Base-by-base conservation (phyloP, 345 rosid species). In the Pugionium cornutum region DNA sequence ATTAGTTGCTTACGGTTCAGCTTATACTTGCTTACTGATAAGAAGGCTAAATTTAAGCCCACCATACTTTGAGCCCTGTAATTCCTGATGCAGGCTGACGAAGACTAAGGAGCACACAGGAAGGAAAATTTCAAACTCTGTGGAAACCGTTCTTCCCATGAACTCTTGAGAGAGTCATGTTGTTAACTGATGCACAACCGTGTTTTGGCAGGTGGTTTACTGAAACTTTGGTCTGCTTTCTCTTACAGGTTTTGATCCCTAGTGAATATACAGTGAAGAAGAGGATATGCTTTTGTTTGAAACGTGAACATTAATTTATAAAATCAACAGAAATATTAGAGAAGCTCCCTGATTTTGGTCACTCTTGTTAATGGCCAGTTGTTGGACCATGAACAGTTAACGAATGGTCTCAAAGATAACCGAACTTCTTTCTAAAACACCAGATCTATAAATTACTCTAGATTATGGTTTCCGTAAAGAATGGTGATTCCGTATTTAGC, bases 191-290 rank as follows among this genome's bases (percentile, higher is more conserved):
- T 52, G 26, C 6, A 32, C 41, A 41, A 31, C 10, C 27, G 11
- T 31, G 26, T 42, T 48, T 26, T 53, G 27, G 25, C 43, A 43
- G 61, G 60, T 42, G 61, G 2, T 53, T 42, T 33, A 53, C 69
- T 32, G 44, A 53, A 64, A 65, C 52, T 42, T 36, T 26, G 33
- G 43, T 53, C 58, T 52, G 10, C 41, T 64, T 41, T 52, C 10
- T 53, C 42, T 53, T 9, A 18, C 49, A 30, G 36, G n/a, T 41
- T 57, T 27, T 40, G 35, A 41, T 9, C 64, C 28, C 7, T 58
- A 42, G 64, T 45, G 40, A 44, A 9, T 28, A 42, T 30, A 1
- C 7, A 42, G 40, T 25, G 49, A 43, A 41, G 62, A 10, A 33
- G 1, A 1, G 33, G 48, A 7, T 41, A 58, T 18, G 37, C 9